These are phyloP conservation scores for Aspergillus udagawae DNA, from an alignment of 2,329 filamentous ascomycete genomes.

Conservation along the genomic window DNA sequence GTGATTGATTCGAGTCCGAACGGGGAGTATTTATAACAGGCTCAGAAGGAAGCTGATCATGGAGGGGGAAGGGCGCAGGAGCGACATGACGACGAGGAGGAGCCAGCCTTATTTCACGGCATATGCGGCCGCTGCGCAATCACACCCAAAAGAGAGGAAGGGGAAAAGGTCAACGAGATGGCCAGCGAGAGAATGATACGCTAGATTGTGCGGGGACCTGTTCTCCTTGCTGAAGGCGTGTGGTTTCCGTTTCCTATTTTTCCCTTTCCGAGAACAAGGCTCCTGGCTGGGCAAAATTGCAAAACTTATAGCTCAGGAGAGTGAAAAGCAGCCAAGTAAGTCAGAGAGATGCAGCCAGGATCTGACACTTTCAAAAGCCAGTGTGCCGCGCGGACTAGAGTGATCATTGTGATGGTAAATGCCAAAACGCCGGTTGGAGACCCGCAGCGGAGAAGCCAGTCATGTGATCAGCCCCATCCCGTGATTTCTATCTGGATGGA, in stretches of 20 bases:
- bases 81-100: slow-evolving; percentile 36
- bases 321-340: not conserved
- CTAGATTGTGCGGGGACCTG: not conserved
- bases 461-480: not conserved
- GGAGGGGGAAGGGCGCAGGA: slow-evolving; percentile 31
- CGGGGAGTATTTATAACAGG: slow-evolving; percentile 22
- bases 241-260: not conserved
- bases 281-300: not conserved
- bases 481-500: not conserved
- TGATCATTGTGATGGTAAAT: not conserved
- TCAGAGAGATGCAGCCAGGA: not conserved
- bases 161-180: not conserved
- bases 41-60: slow-evolving; percentile 21
- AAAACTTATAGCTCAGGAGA: not conserved
- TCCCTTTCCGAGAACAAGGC: not conserved
- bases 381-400: not conserved
- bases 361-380: not conserved
- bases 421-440: not conserved
- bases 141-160: slow-evolving; percentile 2
- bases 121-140: slow-evolving; percentile 33
- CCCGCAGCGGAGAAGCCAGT: not conserved
- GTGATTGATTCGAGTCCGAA: slow-evolving; percentile 5
- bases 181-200: not conserved
- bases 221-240: not conserved
- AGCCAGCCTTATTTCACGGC: slow-evolving; percentile 40